Base-by-base conservation (phyloP, 305 asterid genomes). In the Nicotiana rustica region DNA sequence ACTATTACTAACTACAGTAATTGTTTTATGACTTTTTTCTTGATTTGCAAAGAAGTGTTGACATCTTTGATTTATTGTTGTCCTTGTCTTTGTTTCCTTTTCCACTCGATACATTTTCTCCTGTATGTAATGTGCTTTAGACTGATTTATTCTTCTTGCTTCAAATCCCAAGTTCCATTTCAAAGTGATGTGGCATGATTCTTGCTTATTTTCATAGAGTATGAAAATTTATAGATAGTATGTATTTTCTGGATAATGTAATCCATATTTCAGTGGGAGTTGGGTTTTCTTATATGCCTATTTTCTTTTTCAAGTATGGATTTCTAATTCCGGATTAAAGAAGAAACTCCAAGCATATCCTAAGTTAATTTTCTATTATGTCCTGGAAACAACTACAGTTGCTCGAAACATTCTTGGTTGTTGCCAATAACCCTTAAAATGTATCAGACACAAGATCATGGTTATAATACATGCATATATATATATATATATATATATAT, bases 191-290 rank as follows among this genome's bases (percentile, higher is more conserved):
- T 73, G 62, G 64, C 41, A 1, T 49, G 52, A 49, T 49, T 75
- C 78, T 47, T 52, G 64, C 64, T 73, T 75, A 49, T 49, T 75
- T 49, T 75, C 12, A 3, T 75, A 21, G 14, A 52, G 79, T 31
- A 49, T 25, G 41, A 75, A 13, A 25, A 25, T 49, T 75, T 52
- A 14, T 75, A 4, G 64, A 44, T 25, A 75, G 29, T 8, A 15
- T 73, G 65, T 62, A 14, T 75, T 71, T 47, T 47, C 15, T 75
- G 79, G 25, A 52, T 49, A 25, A 73, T 49, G 52, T 21, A 25
- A 73, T 47, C 13, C 41, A 49, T 47, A 41, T 73, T 13, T 73
- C 14, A 47, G 12, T 21, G 19, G 79, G 62, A 73, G 7, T 2
- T 71, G 79, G 9, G 36, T 21, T 47, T 41, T 25, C 61, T 73